These are phyloP conservation scores for Aspergillus cavernicola DNA, from an alignment of 495 filamentous ascomycete species.

Conservation along the genomic window DNA sequence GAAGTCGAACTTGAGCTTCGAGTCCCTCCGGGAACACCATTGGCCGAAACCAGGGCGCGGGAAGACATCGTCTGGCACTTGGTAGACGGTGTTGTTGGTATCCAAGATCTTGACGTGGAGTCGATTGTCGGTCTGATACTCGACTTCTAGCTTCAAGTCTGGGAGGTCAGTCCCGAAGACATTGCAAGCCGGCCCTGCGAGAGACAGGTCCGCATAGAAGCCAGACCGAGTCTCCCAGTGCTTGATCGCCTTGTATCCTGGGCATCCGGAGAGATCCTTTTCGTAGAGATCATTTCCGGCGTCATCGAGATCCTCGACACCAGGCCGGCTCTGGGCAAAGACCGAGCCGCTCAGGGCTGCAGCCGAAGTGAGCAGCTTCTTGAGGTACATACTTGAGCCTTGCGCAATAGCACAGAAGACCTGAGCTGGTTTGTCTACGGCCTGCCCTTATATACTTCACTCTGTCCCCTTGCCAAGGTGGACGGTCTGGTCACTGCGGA, in stretches of 20 bases:
- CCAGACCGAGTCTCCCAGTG: constrained; percentile 43
- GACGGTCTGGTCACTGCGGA: too few species aligned
- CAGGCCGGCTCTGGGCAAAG: constrained; percentile 19
- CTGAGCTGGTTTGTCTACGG: neutral
- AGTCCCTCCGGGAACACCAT: constrained; percentile 20
- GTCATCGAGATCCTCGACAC: constrained; percentile 15
- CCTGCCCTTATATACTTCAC: constrained; percentile 8
- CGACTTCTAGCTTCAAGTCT: constrained; percentile 63
- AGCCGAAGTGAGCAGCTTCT: constrained; percentile 13
- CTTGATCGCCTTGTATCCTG: constrained; percentile 71
- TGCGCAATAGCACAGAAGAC: neutral
- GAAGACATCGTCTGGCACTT: constrained; percentile 72
- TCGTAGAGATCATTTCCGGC: constrained; percentile 20
- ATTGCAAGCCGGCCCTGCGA: constrained; percentile 67
- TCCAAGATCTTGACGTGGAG: constrained; percentile 84
- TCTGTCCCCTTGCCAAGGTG: neutral
- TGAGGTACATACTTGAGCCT: constrained; percentile 12
- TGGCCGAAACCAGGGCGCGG: constrained; percentile 48
- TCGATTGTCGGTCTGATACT: constrained; percentile 72
- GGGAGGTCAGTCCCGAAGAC: constrained; percentile 65
- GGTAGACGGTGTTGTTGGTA: constrained; percentile 65
- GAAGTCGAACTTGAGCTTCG: constrained; percentile 60
- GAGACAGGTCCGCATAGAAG: constrained; percentile 55
- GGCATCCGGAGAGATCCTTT: constrained; percentile 45
- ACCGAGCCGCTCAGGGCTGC: constrained; percentile 12